Percentiles rank a stretch among this genome's conserved stretches.
These are phyloP conservation scores for Aureobasidium zeae DNA, from an alignment of 2,329 filamentous ascomycete species.

Conservation along the genomic window DNA sequence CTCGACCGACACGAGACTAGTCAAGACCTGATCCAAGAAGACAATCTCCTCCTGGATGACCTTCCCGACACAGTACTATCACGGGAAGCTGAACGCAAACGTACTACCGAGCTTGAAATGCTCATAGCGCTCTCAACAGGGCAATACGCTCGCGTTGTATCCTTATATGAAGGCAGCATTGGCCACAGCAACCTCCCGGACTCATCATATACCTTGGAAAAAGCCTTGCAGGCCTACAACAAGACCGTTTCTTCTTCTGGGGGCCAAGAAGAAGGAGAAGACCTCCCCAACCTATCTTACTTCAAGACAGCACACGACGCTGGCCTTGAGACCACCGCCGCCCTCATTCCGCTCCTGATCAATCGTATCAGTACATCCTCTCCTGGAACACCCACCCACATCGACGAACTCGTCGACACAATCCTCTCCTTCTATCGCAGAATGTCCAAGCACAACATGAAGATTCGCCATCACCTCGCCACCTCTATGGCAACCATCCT, in stretches of 20 bases:
- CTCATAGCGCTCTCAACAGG: conserved; percentile 21
- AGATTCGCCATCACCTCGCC: conserved; percentile 23
- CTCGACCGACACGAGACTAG: background rate
- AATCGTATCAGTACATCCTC: conserved; percentile 20
- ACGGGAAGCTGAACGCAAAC: conserved; percentile 12
- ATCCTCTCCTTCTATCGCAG: conserved; percentile 26
- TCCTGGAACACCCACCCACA: conserved; percentile 16
- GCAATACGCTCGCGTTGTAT: conserved; percentile 20
- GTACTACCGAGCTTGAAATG: too few species aligned
- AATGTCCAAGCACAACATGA: conserved; percentile 23
- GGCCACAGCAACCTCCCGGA: conserved; percentile 21
- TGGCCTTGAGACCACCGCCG: conserved; percentile 25
- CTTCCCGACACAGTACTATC: background rate
- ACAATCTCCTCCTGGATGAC: background rate
- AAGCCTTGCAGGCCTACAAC: conserved; percentile 24
- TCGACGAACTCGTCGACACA: conserved; percentile 17
- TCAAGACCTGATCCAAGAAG: background rate
- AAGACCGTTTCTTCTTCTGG: conserved; percentile 6
- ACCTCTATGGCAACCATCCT: conserved; percentile 25
- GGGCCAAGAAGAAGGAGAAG: conserved; percentile 21
- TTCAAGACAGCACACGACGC: conserved; percentile 23
- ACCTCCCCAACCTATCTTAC: too few species aligned
- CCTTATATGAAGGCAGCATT: conserved; percentile 21
- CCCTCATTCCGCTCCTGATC: conserved; percentile 23
- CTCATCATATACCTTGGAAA: conserved; percentile 23